Evolutionary conservation across 371 early-diverging fungal species (phyloP).

Genomic region (Sporodiniella umbellata): DNA sequence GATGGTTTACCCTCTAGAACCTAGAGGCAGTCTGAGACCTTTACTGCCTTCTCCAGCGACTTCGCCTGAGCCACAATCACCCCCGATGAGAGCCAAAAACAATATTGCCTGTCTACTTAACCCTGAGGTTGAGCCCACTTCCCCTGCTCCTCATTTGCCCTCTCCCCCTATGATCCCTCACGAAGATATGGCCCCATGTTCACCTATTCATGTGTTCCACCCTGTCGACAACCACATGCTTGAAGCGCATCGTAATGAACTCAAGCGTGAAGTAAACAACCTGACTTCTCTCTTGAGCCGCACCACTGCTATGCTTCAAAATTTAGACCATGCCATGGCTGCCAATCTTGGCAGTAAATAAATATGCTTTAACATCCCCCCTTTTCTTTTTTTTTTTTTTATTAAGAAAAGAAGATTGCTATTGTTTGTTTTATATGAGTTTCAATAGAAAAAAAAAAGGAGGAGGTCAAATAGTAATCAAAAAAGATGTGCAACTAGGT

Average conservation of each 20-base stretch:
- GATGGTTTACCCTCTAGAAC: constrained; percentile 10
- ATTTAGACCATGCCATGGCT: constrained; percentile 38
- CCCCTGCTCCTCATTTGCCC: constrained; percentile 35
- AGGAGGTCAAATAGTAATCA: too few relatives aligned
- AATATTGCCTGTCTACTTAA: constrained; percentile 38
- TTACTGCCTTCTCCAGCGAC: constrained; percentile 24
- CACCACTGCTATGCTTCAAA: constrained; percentile 42
- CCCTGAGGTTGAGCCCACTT: constrained; percentile 22
- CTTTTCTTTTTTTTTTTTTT: too few relatives aligned
- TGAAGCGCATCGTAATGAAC: constrained; percentile 46
- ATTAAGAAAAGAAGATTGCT: too few relatives aligned
- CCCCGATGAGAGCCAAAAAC: constrained; percentile 35
- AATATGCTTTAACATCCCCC: too few relatives aligned
- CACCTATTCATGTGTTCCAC: neutral
- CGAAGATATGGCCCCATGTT: constrained; percentile 17
- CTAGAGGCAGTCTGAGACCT: constrained; percentile 23
- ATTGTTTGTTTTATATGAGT: neutral
- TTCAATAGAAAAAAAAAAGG: neutral
- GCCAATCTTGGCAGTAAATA: constrained; percentile 9
- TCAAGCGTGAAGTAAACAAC: constrained; percentile 54
- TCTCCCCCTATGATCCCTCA: constrained; percentile 37
- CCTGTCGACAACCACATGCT: neutral
- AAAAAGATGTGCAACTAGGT: too few relatives aligned
- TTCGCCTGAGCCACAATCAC: constrained; percentile 29
- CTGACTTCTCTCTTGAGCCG: constrained; percentile 38